Evolutionary conservation across 2,329 filamentous ascomycete species (phyloP).

Genomic region (Alternaria viburni): DNA sequence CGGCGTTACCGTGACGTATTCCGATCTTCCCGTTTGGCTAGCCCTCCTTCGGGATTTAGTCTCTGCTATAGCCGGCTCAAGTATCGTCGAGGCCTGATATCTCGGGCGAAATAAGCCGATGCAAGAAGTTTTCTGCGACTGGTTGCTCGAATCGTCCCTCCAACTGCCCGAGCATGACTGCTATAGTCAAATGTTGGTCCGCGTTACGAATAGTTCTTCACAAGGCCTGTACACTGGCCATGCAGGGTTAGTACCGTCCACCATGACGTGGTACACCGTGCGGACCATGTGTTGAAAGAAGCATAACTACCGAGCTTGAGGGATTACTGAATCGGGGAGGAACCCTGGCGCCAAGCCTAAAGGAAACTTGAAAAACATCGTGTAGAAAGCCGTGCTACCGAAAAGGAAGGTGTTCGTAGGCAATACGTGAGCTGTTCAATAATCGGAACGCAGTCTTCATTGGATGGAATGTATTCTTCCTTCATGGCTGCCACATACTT

Average conservation of each 20-base stretch:
- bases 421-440: not conserved
- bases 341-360: not conserved
- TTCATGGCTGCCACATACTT: not conserved
- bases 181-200: not conserved
- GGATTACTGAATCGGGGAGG: not conserved
- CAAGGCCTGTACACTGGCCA: not conserved
- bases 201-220: not conserved
- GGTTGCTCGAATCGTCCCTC: not conserved
- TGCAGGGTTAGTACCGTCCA: not conserved
- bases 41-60: not conserved
- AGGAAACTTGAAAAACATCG: not conserved
- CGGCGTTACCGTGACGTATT: not conserved
- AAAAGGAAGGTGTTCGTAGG: not conserved
- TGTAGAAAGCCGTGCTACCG: not conserved
- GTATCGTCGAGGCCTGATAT: not conserved
- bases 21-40: not conserved
- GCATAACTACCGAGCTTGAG: conserved; percentile 4
- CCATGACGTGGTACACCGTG: conserved; percentile 10
- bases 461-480: not conserved
- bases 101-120: not conserved
- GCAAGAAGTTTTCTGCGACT: not conserved
- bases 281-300: conserved; percentile 6
- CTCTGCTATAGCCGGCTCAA: not conserved
- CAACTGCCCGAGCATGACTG: not conserved
- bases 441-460: not conserved